Evolutionary conservation across 768 basidiomycete species (phyloP), one percentile per base, ranked within the genome.

Genomic region (Dictyophora rubrovolvata): DNA sequence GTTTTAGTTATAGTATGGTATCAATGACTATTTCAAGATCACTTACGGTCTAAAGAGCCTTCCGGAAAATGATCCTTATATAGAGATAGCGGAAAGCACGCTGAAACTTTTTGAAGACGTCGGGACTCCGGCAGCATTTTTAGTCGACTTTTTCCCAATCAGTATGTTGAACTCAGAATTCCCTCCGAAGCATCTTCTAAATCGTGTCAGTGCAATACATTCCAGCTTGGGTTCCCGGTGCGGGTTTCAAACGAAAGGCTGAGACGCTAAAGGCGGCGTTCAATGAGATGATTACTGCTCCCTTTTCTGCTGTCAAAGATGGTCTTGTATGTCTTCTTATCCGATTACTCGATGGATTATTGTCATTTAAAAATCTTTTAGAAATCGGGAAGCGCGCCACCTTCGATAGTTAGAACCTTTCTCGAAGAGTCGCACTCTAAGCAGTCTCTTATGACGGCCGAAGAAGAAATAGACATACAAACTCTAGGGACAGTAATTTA

Each of bases 211-310:
- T 63, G 7, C 52, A 56, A 51, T 48, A 61, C 18, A 42, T 64
- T 16, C 63, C 63, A 16, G 21, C n/a, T 4, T 64, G 61, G 61
- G 35, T 62, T 9, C 63, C 63, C 4, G 61, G 61, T 48, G 54
- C 58, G n/a, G 58, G 54, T 17, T 64, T 62, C 54, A 37, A 59
- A 35, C 47, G 54, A 14, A 21, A 49, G 22, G 61, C 57, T 11
- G 10, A 12, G 20, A 67, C 74, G 55, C 81, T 79, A 79, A 77
- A 74, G 52, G 67, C 65, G 23, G 74, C 74, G 35, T 75, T 78
- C 10, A 67, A 73, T 47, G 75, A 77, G 59, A 80, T 81, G 79
- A 72, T 72, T 36, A 73, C 81, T 33, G 65, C 68, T 4, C 81
- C 81, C 1, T 73, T 77, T 59, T 64, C 65, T 18, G 68, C 71